phyloP scores from a whole-genome alignment of 164 flowering plant species.

The Akebia trifoliata region DNA sequence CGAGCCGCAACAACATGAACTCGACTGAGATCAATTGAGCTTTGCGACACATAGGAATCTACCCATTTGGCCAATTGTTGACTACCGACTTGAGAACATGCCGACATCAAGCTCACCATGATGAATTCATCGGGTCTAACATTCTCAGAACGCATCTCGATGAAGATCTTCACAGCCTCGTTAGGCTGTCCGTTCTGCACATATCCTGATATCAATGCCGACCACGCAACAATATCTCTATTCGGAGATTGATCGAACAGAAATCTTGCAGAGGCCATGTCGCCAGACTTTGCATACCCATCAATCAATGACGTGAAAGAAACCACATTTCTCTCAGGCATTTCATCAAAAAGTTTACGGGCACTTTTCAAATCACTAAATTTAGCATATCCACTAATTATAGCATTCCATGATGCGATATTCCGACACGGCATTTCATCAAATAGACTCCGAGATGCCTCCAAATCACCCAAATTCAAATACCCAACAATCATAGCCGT shows the following conservation, averaged over 20 bases:
- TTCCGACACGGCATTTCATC: conserved; percentile 47
- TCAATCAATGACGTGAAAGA: conserved; percentile 56
- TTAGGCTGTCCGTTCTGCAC: conserved; percentile 54
- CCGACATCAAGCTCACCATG: conserved; percentile 58
- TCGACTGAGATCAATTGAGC: conserved; percentile 25
- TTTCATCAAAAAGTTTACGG: conserved; percentile 44
- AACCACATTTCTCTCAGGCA: conserved; percentile 44
- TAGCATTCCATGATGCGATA: conserved; percentile 47
- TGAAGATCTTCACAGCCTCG: conserved; percentile 45
- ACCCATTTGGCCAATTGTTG: conserved; percentile 45
- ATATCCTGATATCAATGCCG: conserved; percentile 68
- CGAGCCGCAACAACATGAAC: conserved; percentile 49
- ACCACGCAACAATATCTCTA: conserved; percentile 50
- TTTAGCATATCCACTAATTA: conserved; percentile 42
- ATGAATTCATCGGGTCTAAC: conserved; percentile 48
- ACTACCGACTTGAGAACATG: conserved; percentile 53
- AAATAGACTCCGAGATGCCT: conserved; percentile 42
- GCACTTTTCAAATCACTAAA: conserved; percentile 44
- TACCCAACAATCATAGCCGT: conserved; percentile 62
- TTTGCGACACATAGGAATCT: conserved; percentile 32
- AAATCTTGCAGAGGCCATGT: conserved; percentile 49
- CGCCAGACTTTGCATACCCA: conserved; percentile 67
- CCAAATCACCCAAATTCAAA: conserved; percentile 35
- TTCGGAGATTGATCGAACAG: conserved; percentile 42
- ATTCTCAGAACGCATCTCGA: conserved; percentile 28